Percentiles rank a stretch among this genome's conserved stretches.
phyloP scores from a whole-genome alignment of 1,284 basidiomycete species.

The Pseudomicrostroma phylloplanum region DNA sequence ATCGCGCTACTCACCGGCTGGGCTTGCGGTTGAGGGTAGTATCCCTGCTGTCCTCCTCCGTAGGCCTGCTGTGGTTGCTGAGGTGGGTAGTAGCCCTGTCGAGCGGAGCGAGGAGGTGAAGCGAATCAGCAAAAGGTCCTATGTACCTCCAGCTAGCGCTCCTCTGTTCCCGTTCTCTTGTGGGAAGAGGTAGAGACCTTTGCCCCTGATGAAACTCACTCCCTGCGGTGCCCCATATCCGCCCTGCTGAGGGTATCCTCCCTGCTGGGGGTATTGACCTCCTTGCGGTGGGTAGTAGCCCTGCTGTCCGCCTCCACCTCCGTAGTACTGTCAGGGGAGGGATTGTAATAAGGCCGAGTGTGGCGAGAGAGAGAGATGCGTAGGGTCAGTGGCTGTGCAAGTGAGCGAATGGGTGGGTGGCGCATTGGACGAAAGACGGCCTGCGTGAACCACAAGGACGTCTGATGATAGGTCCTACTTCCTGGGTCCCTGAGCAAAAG shows the following conservation, averaged over 20 bases:
- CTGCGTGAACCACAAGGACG: background rate
- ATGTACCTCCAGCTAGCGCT: background rate
- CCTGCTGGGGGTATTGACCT: background rate
- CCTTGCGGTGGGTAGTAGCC: background rate
- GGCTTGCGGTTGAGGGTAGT: slow-evolving; percentile 5
- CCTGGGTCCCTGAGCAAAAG: background rate
- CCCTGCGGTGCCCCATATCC: background rate
- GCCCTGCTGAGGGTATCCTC: slow-evolving; percentile 6
- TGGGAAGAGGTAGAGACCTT: background rate
- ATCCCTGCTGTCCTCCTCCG: background rate
- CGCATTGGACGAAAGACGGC: background rate
- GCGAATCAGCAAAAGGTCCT: background rate
- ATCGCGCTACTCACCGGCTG: background rate
- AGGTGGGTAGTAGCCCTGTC: slow-evolving; percentile 2
- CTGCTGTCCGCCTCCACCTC: slow-evolving; percentile 3
- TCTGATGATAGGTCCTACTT: background rate
- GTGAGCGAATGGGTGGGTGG: background rate
- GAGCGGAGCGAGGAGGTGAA: background rate
- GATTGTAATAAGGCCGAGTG: too few species aligned
- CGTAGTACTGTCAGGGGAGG: slow-evolving; percentile 3
- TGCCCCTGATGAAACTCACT: background rate
- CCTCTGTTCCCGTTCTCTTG: too few species aligned
- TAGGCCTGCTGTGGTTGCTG: slow-evolving; percentile 1
- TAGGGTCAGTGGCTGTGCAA: background rate
- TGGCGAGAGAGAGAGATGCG: background rate